Evolutionary conservation across 2,329 filamentous ascomycete species (phyloP), one percentile per base, ranked within the genome.

Genomic region (Passalora sequoiae): DNA sequence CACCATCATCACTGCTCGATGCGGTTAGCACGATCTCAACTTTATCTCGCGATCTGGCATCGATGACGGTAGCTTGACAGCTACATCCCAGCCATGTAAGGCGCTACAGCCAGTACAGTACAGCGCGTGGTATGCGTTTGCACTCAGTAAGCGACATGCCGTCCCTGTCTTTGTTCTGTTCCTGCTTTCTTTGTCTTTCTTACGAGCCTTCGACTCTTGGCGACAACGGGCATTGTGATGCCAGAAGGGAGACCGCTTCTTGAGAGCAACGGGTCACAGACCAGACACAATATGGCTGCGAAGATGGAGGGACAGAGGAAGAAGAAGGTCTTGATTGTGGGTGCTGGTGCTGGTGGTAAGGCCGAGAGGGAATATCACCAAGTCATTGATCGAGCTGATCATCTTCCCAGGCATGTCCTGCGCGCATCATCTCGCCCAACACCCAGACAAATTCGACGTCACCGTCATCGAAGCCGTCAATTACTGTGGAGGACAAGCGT

Each of bases 371-470:
- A n/a, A n/a, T n/a, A n/a, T n/a, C n/a, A n/a, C n/a, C n/a, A n/a
- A n/a, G n/a, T n/a, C n/a, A n/a, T 31, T 46, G 29, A 46, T 42
- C 28, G 8, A 27, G 22, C n/a, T 36, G 22, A 32, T 12, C 4
- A n/a, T 13, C 12, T 12, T 6, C 13, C 24, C 38, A 73, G 71
- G 71, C 54, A 74, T 74, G 80, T 78, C 78, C 42, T 84, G 81
- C 60, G 81, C 82, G 8, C 73, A 81, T 21, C 81, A 82, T 21
- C 71, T 86, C 20, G 74, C 80, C 35, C 74, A 83, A 36, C 80
- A 85, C 50, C 77, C 77, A 1, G 74, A 83, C 27, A 76, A 74
- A 50, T 86, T 82, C 65, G 74, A 79, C 31, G 71, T 86, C 9
- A 84, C 80, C 0, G 55, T 86, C 10, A 67, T 84, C 16, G 80